Percentiles rank a stretch among this genome's conserved stretches.
Conservation (phyloP, 306 rosid species). For the Dicorynia guianensis region DNA sequence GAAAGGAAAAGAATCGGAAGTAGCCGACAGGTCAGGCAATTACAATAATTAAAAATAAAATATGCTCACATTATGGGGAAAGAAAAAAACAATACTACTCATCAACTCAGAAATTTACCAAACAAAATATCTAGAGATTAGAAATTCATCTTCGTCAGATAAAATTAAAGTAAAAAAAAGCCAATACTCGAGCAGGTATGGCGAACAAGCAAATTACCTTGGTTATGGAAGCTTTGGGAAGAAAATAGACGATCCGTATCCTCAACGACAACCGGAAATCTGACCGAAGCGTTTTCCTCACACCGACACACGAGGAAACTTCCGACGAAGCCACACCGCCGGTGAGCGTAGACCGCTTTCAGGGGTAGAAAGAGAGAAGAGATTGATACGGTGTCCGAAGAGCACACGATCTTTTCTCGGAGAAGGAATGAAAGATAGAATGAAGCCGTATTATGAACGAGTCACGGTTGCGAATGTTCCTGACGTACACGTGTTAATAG, state of each 20-base stretch:
- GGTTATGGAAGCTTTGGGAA: background rate
- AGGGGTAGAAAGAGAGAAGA: background rate
- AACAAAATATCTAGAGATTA: background rate
- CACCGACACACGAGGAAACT: background rate
- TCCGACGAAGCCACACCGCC: conserved; percentile 3
- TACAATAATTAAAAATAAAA: background rate
- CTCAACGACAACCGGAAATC: background rate
- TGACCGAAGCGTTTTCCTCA: background rate
- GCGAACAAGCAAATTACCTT: background rate
- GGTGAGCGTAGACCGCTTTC: background rate
- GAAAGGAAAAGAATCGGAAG: background rate
- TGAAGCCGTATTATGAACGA: background rate
- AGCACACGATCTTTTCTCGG: conserved; percentile 18
- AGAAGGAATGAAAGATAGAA: background rate
- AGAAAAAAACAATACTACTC: background rate
- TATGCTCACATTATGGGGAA: no score
- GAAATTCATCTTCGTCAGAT: no score
- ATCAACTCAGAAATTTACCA: background rate
- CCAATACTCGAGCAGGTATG: background rate
- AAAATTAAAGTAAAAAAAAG: no score
- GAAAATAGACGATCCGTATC: conserved; percentile 3
- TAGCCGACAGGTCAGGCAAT: background rate
- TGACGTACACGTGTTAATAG: background rate
- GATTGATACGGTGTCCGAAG: conserved; percentile 4
- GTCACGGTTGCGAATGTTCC: background rate